Percentiles rank a stretch among this genome's conserved stretches.
These are phyloP conservation scores for Aureobasidium melanogenum DNA, from an alignment of 2,329 filamentous ascomycete genomes.

Conservation along the genomic window DNA sequence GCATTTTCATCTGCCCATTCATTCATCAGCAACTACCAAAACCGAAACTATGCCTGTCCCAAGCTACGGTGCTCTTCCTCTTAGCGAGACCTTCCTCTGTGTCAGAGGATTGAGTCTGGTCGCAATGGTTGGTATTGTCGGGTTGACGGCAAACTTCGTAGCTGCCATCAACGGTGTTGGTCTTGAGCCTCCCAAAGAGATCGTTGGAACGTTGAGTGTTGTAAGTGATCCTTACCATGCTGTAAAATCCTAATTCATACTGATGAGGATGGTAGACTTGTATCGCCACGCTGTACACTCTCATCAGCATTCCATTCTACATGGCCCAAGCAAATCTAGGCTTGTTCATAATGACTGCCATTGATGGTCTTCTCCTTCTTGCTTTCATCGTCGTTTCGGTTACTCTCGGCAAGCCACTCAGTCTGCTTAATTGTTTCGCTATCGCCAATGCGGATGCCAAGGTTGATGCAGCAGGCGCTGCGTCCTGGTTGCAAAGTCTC, in stretches of 20 bases:
- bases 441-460: constrained; percentile 40
- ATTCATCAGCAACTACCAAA: not conserved
- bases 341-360: constrained; percentile 59
- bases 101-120: constrained; percentile 62
- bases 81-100: constrained; percentile 70
- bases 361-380: constrained; percentile 63
- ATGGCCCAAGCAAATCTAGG: constrained; percentile 71
- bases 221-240: constrained; percentile 46
- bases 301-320: constrained; percentile 63
- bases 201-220: constrained; percentile 70
- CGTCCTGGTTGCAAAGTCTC: constrained; percentile 45
- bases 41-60: constrained; percentile 41
- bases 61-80: constrained; percentile 54
- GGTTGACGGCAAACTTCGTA: constrained; percentile 75
- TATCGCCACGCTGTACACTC: constrained; percentile 68
- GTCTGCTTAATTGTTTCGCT: constrained; percentile 62
- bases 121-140: constrained; percentile 67
- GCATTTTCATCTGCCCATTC: not conserved
- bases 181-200: constrained; percentile 58
- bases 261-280: constrained; percentile 49
- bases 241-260: constrained; percentile 16
- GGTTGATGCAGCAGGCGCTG: constrained; percentile 38
- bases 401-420: constrained; percentile 70
- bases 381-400: constrained; percentile 70
- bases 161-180: constrained; percentile 60